Conservation (phyloP, 2,329 filamentous ascomycete species). For the Aspergillus sojae region DNA sequence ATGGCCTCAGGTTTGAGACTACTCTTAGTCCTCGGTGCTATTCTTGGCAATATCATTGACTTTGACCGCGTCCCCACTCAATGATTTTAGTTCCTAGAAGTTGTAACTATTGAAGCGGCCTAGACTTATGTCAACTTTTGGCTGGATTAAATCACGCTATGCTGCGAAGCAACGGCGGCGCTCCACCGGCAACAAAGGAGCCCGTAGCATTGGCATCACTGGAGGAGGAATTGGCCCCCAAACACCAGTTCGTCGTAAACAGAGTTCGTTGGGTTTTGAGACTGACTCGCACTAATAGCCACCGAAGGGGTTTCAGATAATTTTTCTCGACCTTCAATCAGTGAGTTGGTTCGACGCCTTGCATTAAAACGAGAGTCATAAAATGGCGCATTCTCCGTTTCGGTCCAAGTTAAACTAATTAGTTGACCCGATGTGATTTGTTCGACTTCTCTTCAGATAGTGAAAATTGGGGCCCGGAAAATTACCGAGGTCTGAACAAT, state of each 20-base stretch:
- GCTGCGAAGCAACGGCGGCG: background rate
- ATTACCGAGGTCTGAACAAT: background rate
- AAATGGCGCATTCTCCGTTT: background rate
- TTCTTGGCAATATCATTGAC: constrained; percentile 2
- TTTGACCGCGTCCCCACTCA: background rate
- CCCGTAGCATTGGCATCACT: background rate
- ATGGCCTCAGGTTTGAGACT: background rate
- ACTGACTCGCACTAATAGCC: background rate
- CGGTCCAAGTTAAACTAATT: background rate
- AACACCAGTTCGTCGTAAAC: background rate
- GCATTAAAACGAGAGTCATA: background rate
- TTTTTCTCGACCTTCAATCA: background rate
- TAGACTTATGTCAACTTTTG: background rate
- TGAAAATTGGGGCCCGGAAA: background rate
- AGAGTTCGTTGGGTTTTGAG: background rate
- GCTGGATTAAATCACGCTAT: background rate
- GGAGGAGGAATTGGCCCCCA: background rate
- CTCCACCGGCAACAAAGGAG: background rate
- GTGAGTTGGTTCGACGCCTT: too few relatives aligned
- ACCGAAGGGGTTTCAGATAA: background rate
- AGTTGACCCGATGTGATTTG: background rate
- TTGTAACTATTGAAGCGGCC: too few relatives aligned
- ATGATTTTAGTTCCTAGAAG: background rate
- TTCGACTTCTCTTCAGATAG: background rate
- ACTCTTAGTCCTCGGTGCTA: background rate